Conservation (phyloP, 805 yeast species). For the Lachancea sp. region DNA sequence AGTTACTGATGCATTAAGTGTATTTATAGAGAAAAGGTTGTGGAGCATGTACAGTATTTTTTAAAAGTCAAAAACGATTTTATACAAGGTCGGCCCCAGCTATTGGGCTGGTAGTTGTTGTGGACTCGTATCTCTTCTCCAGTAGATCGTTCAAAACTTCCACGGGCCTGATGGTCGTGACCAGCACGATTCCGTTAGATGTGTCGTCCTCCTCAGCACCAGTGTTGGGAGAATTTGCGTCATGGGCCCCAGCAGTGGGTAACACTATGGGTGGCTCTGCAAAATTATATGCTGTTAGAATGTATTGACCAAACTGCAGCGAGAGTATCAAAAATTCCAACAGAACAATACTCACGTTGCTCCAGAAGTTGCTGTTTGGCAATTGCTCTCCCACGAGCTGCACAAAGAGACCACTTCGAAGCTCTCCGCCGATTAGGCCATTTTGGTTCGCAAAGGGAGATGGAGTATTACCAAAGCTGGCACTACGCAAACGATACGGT, state of each 20-base stretch:
- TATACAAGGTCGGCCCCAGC: not conserved
- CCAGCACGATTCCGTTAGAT: constrained; percentile 37
- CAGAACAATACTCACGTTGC: constrained; percentile 27
- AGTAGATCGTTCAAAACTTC: constrained; percentile 1
- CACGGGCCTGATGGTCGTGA: constrained; percentile 34
- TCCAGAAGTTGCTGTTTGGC: constrained; percentile 31
- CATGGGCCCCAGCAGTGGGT: not conserved
- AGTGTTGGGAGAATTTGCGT: not conserved
- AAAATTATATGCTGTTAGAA: constrained; percentile 25
- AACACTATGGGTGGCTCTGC: constrained; percentile 14
- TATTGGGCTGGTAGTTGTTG: not conserved
- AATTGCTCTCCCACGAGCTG: constrained; percentile 44
- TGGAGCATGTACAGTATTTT: constrained; percentile 6
- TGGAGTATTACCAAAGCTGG: constrained; percentile 27
- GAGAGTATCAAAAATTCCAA: constrained; percentile 26
- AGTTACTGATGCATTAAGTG: constrained; percentile 15
- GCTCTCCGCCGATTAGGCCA: constrained; percentile 27
- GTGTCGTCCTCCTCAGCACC: constrained; percentile 35
- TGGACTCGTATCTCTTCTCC: constrained; percentile 1
- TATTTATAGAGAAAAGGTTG: constrained; percentile 9
- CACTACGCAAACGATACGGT: constrained; percentile 16
- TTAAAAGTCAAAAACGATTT: not conserved
- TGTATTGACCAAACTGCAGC: constrained; percentile 21
- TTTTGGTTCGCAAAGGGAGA: constrained; percentile 24
- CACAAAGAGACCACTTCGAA: constrained; percentile 35